Percentiles rank a stretch among this genome's conserved stretches.
Conservation (phyloP, 805 yeast genomes). For the Cyberlindnera sargentensis region DNA sequence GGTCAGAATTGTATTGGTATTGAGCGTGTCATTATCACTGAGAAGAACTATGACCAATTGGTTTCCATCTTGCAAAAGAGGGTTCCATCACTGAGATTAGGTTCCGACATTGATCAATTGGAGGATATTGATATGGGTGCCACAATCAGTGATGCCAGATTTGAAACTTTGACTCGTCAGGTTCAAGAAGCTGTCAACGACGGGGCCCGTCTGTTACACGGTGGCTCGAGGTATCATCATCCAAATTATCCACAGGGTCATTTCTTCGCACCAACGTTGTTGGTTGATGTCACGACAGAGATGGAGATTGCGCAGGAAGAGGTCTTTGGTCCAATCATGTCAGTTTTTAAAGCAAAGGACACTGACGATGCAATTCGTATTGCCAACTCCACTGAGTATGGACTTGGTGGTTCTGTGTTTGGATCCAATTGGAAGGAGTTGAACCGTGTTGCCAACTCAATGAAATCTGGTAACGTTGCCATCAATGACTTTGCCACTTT, state of each 20-base stretch:
- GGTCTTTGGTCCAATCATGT: constrained; percentile 89
- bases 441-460: constrained; percentile 51
- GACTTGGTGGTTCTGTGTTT: constrained; percentile 88
- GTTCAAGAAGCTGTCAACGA: constrained; percentile 65
- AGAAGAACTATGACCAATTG: constrained; percentile 56
- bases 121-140: constrained; percentile 97
- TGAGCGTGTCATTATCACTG: constrained; percentile 84
- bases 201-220: constrained; percentile 77
- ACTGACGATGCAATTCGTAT: constrained; percentile 64
- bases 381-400: constrained; percentile 82
- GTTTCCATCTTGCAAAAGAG: constrained; percentile 50
- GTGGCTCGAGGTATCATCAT: constrained; percentile 76
- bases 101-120: constrained; percentile 87
- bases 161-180: constrained; percentile 57
- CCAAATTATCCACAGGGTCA: constrained; percentile 96
- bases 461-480: constrained; percentile 88
- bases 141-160: constrained; percentile 73
- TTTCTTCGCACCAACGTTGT: constrained; percentile 83
- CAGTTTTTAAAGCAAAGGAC: constrained; percentile 64
- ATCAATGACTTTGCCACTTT: constrained; percentile 97
- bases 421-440: constrained; percentile 56
- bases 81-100: constrained; percentile 60
- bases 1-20: constrained; percentile 99
- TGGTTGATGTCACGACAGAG: constrained; percentile 69
- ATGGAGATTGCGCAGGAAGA: constrained; percentile 85